A percentile compares a stretch with the other conserved stretches of the same genome.
phyloP scores from a whole-genome alignment of 1,284 basidiomycete species.

The Rhodotorula sp. region DNA sequence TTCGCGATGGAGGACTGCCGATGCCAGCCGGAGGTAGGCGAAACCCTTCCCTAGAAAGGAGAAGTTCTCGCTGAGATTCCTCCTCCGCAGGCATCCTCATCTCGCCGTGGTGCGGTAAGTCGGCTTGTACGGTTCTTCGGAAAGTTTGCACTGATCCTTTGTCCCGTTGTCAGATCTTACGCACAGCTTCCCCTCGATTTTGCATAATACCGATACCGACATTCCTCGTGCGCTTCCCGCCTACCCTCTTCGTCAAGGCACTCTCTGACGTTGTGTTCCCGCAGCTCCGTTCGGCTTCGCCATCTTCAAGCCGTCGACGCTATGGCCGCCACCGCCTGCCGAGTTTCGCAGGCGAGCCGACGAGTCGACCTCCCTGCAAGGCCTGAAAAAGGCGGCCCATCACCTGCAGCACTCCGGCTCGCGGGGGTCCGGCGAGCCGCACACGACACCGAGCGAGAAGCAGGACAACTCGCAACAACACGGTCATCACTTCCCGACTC shows the following conservation, averaged over 20 bases:
- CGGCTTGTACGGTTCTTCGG: constrained; percentile 13
- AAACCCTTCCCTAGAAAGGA: background rate
- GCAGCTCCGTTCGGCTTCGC: constrained; percentile 42
- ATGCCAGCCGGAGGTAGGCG: constrained; percentile 69
- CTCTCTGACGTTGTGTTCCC: background rate
- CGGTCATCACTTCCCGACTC: constrained; percentile 5
- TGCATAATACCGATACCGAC: constrained; percentile 76
- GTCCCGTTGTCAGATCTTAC: constrained; percentile 68
- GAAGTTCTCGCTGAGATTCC: background rate
- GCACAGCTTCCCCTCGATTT: constrained; percentile 87
- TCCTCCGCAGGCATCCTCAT: constrained; percentile 60
- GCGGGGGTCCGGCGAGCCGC: background rate
- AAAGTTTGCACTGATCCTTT: constrained; percentile 55
- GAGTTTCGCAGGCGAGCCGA: constrained; percentile 55
- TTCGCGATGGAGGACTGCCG: constrained; percentile 81
- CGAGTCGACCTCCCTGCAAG: constrained; percentile 45
- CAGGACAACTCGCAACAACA: background rate
- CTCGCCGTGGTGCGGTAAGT: constrained; percentile 58
- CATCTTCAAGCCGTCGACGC: constrained; percentile 68
- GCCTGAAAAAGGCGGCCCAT: constrained; percentile 58
- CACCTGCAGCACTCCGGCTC: constrained; percentile 3
- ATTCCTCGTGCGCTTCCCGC: constrained; percentile 55
- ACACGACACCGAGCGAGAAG: background rate
- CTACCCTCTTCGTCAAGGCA: background rate
- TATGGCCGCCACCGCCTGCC: constrained; percentile 83